Evolutionary conservation across 2,329 filamentous ascomycete genomes (phyloP).

Genomic region (Talaromyces sp.): DNA sequence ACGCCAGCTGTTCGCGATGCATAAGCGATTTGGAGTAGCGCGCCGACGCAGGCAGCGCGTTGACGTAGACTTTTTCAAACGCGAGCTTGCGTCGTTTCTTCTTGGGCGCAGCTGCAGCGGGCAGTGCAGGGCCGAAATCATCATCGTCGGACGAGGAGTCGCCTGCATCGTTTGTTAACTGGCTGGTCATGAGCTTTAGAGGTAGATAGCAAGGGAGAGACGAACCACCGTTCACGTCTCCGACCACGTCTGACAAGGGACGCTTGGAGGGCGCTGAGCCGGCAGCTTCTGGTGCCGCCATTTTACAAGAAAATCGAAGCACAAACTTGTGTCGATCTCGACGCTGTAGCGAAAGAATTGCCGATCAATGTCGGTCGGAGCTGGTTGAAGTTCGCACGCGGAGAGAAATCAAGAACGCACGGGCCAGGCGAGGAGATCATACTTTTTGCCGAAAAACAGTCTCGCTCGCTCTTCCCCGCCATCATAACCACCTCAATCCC

Average conservation of each 20-base stretch:
- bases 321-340: background rate
- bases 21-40: conserved; percentile 95
- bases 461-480: conserved; percentile 7
- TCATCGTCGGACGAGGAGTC: conserved; percentile 66
- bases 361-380: background rate
- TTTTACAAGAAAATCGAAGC: conserved; percentile 10
- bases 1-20: conserved; percentile 93
- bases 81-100: conserved; percentile 88
- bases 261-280: conserved; percentile 45
- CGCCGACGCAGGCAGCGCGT: conserved; percentile 72
- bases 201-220: background rate
- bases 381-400: background rate
- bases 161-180: background rate
- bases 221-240: conserved; percentile 30
- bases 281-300: conserved; percentile 25
- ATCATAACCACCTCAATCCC: background rate
- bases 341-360: background rate
- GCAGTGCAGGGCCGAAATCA: conserved; percentile 88
- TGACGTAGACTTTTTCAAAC: conserved; percentile 92
- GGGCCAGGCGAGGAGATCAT: conserved; percentile 1
- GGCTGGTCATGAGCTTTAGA: conserved; percentile 10
- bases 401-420: conserved; percentile 10
- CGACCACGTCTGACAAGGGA: conserved; percentile 52
- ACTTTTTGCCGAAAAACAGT: conserved; percentile 11
- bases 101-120: conserved; percentile 70